These are phyloP conservation scores for Chlamydomonas incerta DNA, from an alignment of 139 green algal genomes.

Conservation along the genomic window DNA sequence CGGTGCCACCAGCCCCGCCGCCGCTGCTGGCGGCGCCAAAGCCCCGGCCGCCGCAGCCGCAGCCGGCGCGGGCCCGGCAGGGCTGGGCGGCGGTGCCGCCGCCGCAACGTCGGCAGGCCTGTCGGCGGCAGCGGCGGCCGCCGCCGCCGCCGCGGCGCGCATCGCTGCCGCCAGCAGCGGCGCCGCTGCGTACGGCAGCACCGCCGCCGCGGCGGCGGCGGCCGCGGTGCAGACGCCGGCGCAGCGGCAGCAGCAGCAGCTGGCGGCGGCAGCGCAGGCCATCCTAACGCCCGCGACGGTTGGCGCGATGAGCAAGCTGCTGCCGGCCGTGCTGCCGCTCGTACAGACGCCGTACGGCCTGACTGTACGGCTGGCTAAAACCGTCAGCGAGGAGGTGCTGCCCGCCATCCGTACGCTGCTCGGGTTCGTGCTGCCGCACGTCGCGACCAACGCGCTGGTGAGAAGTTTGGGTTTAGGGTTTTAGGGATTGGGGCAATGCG, in stretches of 20 bases:
- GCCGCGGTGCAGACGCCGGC: no score
- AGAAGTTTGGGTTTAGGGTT: no score
- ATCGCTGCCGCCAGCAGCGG: no score
- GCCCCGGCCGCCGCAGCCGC: not conserved
- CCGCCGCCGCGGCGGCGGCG: no score
- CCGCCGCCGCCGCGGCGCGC: no score
- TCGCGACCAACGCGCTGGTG: not conserved
- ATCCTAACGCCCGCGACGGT: not conserved
- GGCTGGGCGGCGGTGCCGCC: not conserved
- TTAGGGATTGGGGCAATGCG: no score
- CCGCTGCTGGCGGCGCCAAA: not conserved
- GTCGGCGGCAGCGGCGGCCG: no score
- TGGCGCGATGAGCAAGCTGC: not conserved
- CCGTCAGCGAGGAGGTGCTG: not conserved
- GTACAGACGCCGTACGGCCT: conserved; percentile 12
- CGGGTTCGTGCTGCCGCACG: not conserved
- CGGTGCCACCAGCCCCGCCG: no score
- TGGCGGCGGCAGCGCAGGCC: not conserved
- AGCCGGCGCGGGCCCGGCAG: no score
- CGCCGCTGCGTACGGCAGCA: no score
- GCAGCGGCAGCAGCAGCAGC: not conserved
- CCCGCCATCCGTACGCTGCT: conserved; percentile 7
- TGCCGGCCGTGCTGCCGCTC: not conserved
- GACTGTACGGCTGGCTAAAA: not conserved
- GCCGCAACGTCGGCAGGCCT: not conserved